Evolutionary conservation across 257 asterid species (phyloP).

Genomic region (Gardenia jasminoides): DNA sequence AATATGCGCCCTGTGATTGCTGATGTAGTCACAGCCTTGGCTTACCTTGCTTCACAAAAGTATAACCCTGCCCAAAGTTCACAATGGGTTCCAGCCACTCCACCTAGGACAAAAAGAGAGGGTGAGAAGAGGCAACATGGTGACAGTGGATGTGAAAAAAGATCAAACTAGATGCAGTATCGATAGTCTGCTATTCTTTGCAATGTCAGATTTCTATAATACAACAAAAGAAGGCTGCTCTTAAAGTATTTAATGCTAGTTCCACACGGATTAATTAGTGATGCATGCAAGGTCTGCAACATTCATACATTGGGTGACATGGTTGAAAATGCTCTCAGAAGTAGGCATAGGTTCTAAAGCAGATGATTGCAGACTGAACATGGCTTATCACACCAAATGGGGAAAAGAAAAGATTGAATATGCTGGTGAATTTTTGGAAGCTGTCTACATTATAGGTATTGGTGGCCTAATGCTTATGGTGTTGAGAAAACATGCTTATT

Average conservation of each 20-base stretch:
- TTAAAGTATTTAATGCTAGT: background rate
- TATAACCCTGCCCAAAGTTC: conserved; percentile 48
- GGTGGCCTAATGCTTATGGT: background rate
- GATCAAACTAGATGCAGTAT: conserved; percentile 25
- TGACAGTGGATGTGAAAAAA: conserved; percentile 29
- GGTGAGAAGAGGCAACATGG: conserved; percentile 35
- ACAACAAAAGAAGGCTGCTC: background rate
- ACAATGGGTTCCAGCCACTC: conserved; percentile 46
- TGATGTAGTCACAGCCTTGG: conserved; percentile 84
- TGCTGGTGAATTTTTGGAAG: background rate
- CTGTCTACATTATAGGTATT: background rate
- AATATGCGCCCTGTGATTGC: conserved; percentile 70
- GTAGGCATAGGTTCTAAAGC: background rate
- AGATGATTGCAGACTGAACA: background rate
- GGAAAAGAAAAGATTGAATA: background rate
- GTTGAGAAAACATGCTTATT: background rate
- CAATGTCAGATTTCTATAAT: background rate
- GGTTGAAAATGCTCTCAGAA: background rate
- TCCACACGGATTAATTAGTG: background rate
- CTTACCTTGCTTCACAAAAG: conserved; percentile 71
- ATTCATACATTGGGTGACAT: background rate
- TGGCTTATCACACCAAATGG: background rate
- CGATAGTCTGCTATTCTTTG: conserved; percentile 13
- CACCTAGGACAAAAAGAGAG: conserved; percentile 50
- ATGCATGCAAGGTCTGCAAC: background rate